A percentile compares a stretch with the other conserved stretches of the same genome.
Conservation (phyloP, 2,329 filamentous ascomycete species). For the Aspergillus sergii region DNA sequence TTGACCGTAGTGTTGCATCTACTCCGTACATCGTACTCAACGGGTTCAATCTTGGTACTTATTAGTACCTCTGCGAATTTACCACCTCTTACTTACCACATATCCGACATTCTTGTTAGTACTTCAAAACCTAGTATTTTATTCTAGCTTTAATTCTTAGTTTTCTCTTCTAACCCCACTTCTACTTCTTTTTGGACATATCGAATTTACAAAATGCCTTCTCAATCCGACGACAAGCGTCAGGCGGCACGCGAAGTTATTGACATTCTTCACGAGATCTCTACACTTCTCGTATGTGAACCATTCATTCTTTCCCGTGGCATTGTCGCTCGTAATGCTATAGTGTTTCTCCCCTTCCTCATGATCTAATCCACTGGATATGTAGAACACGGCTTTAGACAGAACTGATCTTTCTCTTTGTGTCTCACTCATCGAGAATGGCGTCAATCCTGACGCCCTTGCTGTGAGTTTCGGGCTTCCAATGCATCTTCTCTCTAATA, state of each 20-base stretch:
- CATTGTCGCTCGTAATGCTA: neutral
- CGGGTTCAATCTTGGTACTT: too few relatives aligned
- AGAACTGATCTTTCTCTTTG: slow-evolving; percentile 89
- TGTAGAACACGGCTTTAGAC: slow-evolving; percentile 89
- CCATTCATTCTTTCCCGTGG: slow-evolving; percentile 9
- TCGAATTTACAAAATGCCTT: slow-evolving; percentile 37
- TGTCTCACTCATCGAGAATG: slow-evolving; percentile 95
- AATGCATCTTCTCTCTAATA: neutral
- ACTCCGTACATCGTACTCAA: too few relatives aligned
- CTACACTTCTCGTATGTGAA: slow-evolving; percentile 46
- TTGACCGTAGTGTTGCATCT: neutral
- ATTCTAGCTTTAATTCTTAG: neutral
- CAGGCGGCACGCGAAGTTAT: slow-evolving; percentile 54
- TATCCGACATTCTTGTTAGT: neutral
- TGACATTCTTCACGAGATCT: slow-evolving; percentile 55
- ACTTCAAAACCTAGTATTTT: neutral
- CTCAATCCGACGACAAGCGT: slow-evolving; percentile 49
- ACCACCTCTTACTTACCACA: neutral
- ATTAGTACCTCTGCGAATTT: neutral
- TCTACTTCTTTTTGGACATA: neutral
- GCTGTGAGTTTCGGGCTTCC: slow-evolving; percentile 64
- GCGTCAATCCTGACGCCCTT: slow-evolving; percentile 91
- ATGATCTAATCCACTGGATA: slow-evolving; percentile 1
- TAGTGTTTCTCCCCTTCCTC: neutral
- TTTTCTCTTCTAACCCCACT: neutral